Percentiles rank a stretch among this genome's conserved stretches.
Conservation (phyloP, 768 basidiomycete species). For the Mrakia gelida region DNA sequence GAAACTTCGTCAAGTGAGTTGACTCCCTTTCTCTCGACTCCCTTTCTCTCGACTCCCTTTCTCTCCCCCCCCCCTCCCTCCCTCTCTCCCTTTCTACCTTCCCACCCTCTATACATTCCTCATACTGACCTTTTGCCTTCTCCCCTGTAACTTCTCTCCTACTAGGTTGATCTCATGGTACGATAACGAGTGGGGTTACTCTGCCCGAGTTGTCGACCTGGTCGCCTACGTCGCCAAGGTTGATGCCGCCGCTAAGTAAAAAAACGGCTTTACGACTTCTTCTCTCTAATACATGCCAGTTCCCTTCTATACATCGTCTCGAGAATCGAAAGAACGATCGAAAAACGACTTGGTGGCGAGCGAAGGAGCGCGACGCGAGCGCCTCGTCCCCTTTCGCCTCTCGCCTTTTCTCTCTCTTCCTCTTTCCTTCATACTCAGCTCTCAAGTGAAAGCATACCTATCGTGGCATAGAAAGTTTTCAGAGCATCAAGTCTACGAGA, state of each 20-base stretch:
- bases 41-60: background rate
- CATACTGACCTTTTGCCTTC: background rate
- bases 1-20: conserved; percentile 73
- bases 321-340: background rate
- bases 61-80: no score
- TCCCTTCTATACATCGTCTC: background rate
- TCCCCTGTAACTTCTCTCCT: background rate
- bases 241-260: conserved; percentile 48
- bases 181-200: conserved; percentile 74
- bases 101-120: background rate
- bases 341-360: no score
- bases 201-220: conserved; percentile 60
- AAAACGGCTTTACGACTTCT: background rate
- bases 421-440: no score
- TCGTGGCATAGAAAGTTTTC: background rate
- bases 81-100: conserved; percentile 47
- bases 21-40: conserved; percentile 76
- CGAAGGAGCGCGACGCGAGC: no score
- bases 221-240: conserved; percentile 72
- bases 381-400: no score
- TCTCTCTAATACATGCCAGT: background rate
- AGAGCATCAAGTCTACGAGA: no score
- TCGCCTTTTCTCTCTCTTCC: no score
- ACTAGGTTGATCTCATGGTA: conserved; percentile 47
- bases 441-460: no score